phyloP scores from a whole-genome alignment of 2,329 filamentous ascomycete genomes.

The Botrytis byssoidea region DNA sequence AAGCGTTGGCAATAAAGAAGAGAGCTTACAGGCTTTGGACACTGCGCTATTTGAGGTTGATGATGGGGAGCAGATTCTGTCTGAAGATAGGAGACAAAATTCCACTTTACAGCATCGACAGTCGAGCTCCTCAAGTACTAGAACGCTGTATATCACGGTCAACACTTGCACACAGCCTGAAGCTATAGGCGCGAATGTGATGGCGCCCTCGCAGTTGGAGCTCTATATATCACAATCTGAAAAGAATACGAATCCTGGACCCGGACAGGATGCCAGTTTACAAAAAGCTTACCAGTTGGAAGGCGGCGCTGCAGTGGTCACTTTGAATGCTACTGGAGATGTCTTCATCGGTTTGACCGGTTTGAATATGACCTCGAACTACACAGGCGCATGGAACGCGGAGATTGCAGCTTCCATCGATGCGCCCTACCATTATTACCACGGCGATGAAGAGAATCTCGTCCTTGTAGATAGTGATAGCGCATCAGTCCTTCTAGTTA shows the following conservation, averaged over 20 bases:
- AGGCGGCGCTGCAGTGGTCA: conserved; percentile 48
- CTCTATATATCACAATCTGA: conserved; percentile 71
- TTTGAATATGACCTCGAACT: conserved; percentile 54
- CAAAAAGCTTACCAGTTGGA: conserved; percentile 31
- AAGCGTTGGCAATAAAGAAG: conserved; percentile 23
- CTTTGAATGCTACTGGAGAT: conserved; percentile 59
- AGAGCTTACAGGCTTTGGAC: conserved; percentile 19
- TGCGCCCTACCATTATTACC: conserved; percentile 67
- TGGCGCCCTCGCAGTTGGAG: conserved; percentile 66
- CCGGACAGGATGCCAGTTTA: conserved; percentile 39
- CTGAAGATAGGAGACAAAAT: not conserved
- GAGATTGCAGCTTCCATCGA: conserved; percentile 82
- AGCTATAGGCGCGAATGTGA: conserved; percentile 27
- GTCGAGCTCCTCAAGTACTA: conserved; percentile 22
- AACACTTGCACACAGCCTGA: conserved; percentile 80
- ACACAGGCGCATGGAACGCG: conserved; percentile 69
- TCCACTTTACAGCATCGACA: conserved; percentile 27
- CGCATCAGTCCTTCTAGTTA: conserved; percentile 74
- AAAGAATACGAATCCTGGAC: conserved; percentile 65
- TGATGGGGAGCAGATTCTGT: not conserved
- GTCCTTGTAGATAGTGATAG: conserved; percentile 84
- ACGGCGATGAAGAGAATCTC: conserved; percentile 49
- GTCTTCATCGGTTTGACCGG: conserved; percentile 77
- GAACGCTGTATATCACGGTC: conserved; percentile 70
- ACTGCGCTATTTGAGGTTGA: not conserved